Percentiles rank a stretch among this genome's conserved stretches.
phyloP scores from a whole-genome alignment of 106 monocot genomes.

The Allium cepa region DNA sequence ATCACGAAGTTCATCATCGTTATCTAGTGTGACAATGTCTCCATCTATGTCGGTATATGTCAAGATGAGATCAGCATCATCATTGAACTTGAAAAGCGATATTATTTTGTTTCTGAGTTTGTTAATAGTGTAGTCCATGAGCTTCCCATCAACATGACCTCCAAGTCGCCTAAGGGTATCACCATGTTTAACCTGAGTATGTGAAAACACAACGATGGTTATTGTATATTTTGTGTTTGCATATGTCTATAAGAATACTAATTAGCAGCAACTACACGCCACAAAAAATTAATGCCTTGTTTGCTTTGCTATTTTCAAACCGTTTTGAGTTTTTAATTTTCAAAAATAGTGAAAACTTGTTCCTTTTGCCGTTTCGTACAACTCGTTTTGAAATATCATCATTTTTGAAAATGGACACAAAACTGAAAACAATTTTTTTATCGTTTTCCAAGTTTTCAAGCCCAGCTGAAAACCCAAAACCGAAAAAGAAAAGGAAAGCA shows the following conservation, averaged over 20 bases:
- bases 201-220: no score
- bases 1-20: slow-evolving; percentile 70
- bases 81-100: slow-evolving; percentile 40
- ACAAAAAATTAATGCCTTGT: neutral
- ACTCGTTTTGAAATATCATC: no score
- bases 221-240: neutral
- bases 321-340: no score
- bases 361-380: no score
- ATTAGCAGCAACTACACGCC: neutral
- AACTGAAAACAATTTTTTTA: no score
- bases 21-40: slow-evolving; percentile 57
- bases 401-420: no score
- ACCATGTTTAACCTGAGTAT: slow-evolving; percentile 60
- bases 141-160: slow-evolving; percentile 20
- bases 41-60: slow-evolving; percentile 82
- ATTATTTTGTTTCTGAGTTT: slow-evolving; percentile 42
- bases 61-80: slow-evolving; percentile 38
- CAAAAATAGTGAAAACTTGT: no score
- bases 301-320: no score
- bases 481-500: no score
- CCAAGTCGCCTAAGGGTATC: slow-evolving; percentile 53
- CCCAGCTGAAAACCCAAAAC: no score
- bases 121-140: slow-evolving; percentile 35
- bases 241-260: neutral
- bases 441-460: no score